These are phyloP conservation scores for Chernovozyma sophiae-reginae DNA, from an alignment of 1,139 yeast species.

Conservation along the genomic window DNA sequence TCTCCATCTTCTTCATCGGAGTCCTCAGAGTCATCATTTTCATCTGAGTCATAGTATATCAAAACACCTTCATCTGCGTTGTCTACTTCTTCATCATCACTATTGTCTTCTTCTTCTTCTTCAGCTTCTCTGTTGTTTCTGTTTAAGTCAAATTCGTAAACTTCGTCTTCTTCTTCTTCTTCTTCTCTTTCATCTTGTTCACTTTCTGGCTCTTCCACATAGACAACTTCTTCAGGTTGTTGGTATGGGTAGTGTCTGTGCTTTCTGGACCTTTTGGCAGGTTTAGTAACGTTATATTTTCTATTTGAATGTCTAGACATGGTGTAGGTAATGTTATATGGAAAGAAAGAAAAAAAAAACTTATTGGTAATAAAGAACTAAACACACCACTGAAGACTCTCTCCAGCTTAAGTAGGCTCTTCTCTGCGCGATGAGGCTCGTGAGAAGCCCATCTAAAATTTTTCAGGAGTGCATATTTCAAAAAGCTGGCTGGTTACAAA, in stretches of 20 bases:
- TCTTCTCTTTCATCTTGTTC: constrained; percentile 20
- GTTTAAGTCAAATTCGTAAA: constrained; percentile 19
- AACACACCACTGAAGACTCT: too few relatives aligned
- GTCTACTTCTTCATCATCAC: constrained; percentile 11
- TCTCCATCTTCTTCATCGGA: constrained; percentile 11
- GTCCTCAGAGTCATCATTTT: constrained; percentile 1
- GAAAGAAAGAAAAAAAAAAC: too few relatives aligned
- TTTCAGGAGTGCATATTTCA: constrained; percentile 8
- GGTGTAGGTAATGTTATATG: too few relatives aligned
- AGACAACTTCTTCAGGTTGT: constrained; percentile 30
- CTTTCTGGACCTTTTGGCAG: constrained; percentile 15
- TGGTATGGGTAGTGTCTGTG: constrained; percentile 34
- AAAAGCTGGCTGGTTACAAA: neutral
- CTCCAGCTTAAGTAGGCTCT: constrained; percentile 1
- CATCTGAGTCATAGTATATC: constrained; percentile 6
- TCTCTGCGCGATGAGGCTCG: constrained; percentile 1
- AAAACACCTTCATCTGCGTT: constrained; percentile 8
- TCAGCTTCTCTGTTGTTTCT: constrained; percentile 9
- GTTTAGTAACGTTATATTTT: constrained; percentile 16
- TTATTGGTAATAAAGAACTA: too few relatives aligned
- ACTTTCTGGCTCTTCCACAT: constrained; percentile 39
- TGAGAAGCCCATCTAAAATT: constrained; percentile 12
- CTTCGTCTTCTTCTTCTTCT: constrained; percentile 16
- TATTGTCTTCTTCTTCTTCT: constrained; percentile 14
- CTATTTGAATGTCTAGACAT: constrained; percentile 11